These are phyloP conservation scores for Pythium dissotocum DNA, from an alignment of 352 stramenopile species.

Conservation along the genomic window DNA sequence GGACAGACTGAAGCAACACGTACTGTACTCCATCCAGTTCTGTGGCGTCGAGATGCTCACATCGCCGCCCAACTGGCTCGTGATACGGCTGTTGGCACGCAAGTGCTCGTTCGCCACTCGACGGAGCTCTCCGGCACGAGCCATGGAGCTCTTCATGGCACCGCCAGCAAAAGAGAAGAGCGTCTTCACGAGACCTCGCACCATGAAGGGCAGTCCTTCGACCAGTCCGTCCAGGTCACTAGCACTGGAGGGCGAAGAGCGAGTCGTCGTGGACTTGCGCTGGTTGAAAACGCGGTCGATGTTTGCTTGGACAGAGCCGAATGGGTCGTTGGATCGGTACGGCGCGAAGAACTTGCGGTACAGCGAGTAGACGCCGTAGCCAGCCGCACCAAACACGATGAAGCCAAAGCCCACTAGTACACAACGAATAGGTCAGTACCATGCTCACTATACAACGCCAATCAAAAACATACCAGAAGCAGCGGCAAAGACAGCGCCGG, in stretches of 20 bases:
- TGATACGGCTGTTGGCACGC: constrained; percentile 50
- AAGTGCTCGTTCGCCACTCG: constrained; percentile 55
- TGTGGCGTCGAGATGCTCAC: constrained; percentile 57
- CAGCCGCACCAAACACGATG: constrained; percentile 61
- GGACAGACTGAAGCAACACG: constrained; percentile 17
- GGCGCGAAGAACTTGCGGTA: constrained; percentile 63
- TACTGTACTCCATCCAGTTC: constrained; percentile 79
- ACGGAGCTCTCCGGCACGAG: constrained; percentile 55
- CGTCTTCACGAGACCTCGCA: constrained; percentile 62
- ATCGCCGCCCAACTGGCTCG: constrained; percentile 44
- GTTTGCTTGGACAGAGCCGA: constrained; percentile 42
- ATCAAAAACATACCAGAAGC: constrained; percentile 60
- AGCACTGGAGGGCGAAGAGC: background rate
- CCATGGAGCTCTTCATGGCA: constrained; percentile 66
- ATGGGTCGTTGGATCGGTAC: constrained; percentile 48
- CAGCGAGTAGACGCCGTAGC: constrained; percentile 71
- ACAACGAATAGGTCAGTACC: constrained; percentile 2
- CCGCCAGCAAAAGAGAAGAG: constrained; percentile 65
- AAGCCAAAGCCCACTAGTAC: constrained; percentile 67
- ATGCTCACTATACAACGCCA: background rate
- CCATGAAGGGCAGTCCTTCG: constrained; percentile 58
- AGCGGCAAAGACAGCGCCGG: constrained; percentile 52
- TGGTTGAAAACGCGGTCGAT: constrained; percentile 61
- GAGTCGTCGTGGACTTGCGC: background rate
- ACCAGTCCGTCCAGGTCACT: constrained; percentile 54